Percentiles rank a stretch among this genome's conserved stretches.
phyloP scores from a whole-genome alignment of 2,329 filamentous ascomycete species.

The Helminthosporium solani region DNA sequence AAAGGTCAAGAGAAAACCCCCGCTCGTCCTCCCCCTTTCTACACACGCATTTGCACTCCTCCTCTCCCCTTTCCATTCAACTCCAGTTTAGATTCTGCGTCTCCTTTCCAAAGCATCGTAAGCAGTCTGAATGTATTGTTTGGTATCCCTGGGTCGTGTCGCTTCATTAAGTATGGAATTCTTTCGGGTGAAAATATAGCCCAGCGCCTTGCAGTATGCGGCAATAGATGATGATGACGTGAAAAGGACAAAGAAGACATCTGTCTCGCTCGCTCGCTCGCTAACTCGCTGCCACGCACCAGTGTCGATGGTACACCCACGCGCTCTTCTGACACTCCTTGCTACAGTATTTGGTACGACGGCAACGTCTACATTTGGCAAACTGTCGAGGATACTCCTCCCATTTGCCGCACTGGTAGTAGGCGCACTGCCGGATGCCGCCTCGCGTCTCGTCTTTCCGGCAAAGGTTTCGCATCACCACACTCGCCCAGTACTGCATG shows the following conservation, averaged over 20 bases:
- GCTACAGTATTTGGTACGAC: slow-evolving; percentile 98
- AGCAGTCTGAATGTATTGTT: slow-evolving; percentile 30
- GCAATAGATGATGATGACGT: slow-evolving; percentile 38
- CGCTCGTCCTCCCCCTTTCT: background rate
- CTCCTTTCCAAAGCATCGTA: slow-evolving; percentile 16
- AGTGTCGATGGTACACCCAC: slow-evolving; percentile 97
- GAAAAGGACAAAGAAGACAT: slow-evolving; percentile 22
- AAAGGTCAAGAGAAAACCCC: slow-evolving; percentile 1
- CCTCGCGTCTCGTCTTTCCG: slow-evolving; percentile 94
- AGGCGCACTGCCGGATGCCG: slow-evolving; percentile 94
- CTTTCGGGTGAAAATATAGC: slow-evolving; percentile 29
- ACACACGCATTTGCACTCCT: slow-evolving; percentile 6
- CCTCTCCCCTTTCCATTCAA: slow-evolving; percentile 6
- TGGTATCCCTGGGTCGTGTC: slow-evolving; percentile 42
- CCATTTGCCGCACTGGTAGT: slow-evolving; percentile 98
- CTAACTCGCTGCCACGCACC: slow-evolving; percentile 77
- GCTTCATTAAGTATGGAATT: slow-evolving; percentile 43
- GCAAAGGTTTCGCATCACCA: slow-evolving; percentile 98
- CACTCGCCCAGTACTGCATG: slow-evolving; percentile 99
- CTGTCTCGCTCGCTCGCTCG: slow-evolving; percentile 11
- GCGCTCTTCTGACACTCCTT: slow-evolving; percentile 99
- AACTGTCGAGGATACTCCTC: slow-evolving; percentile 96
- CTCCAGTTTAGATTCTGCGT: slow-evolving; percentile 28
- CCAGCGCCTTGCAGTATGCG: slow-evolving; percentile 46
- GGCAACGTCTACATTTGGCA: slow-evolving; percentile 93